Percentiles rank a stretch among this genome's conserved stretches.
Conservation (phyloP, 2,329 filamentous ascomycete species). For the Albifimbria verrucaria region DNA sequence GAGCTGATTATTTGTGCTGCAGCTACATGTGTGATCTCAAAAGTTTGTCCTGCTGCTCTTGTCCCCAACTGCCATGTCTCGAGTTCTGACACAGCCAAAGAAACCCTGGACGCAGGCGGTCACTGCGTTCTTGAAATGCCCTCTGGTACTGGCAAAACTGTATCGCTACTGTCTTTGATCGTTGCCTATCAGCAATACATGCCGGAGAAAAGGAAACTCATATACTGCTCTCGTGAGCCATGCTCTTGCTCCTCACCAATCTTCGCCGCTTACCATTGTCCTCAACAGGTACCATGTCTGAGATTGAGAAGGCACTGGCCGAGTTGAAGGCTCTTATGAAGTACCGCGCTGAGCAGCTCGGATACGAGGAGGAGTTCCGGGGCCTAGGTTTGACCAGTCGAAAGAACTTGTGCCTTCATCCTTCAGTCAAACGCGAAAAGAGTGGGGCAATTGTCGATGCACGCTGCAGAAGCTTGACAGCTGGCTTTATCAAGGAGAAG, state of each 20-base stretch:
- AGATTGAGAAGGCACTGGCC: slow-evolving; percentile 95
- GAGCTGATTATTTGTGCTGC: slow-evolving; percentile 5
- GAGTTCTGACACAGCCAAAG: slow-evolving; percentile 26
- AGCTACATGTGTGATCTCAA: slow-evolving; percentile 59
- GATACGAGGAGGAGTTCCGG: slow-evolving; percentile 86
- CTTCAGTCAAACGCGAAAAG: slow-evolving; percentile 93
- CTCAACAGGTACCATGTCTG: slow-evolving; percentile 80
- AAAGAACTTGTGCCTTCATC: slow-evolving; percentile 95
- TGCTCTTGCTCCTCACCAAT: not conserved
- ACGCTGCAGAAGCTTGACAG: slow-evolving; percentile 91
- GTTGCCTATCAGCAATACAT: slow-evolving; percentile 95
- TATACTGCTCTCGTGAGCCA: slow-evolving; percentile 83
- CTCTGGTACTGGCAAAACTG: slow-evolving; percentile 96
- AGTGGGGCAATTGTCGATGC: slow-evolving; percentile 92
- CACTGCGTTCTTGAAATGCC: slow-evolving; percentile 99
- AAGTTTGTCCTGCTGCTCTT: slow-evolving; percentile 30
- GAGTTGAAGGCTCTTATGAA: slow-evolving; percentile 94
- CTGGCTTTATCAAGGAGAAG: slow-evolving; percentile 96
- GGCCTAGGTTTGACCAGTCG: slow-evolving; percentile 90
- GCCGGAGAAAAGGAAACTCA: slow-evolving; percentile 90
- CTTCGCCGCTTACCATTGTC: slow-evolving; percentile 8
- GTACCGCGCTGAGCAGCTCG: slow-evolving; percentile 86
- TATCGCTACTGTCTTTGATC: slow-evolving; percentile 91
- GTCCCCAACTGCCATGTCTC: not conserved
- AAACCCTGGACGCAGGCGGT: slow-evolving; percentile 86